Base-by-base conservation (phyloP, 331 rosid genomes). In the Pyrus hybrid region DNA sequence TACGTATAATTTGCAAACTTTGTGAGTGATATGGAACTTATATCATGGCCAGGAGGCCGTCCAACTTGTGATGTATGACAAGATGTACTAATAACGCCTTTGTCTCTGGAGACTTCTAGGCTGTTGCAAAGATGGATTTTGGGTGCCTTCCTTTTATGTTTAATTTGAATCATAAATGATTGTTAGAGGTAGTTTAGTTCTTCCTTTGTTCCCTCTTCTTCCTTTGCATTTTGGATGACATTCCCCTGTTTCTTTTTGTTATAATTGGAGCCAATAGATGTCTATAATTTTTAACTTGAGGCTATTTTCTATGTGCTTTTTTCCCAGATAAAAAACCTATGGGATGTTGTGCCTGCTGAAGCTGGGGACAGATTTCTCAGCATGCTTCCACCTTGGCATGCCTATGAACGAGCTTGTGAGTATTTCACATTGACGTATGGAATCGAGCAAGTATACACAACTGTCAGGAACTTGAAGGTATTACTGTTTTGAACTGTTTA, bases 351-450 rank as follows among this genome's bases (percentile, higher is more conserved):
- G 56, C 99, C 97, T 73, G 90, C 92, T 79, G 80, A 79, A 85
- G 74, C 45, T 69, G 97, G 97, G 75, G 97, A 94, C 87, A 90
- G 88, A 86, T 87, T 92, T 84, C 83, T 94, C 83, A 92, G 92
- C 81, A 87, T 94, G 92, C 86, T 94, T 83, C 97, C 99, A 73
- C 85, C 99, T 57, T 94, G 99, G 99, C 99, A 94, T 80, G 97
- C 97, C 13, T 94, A 94, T 64, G 99, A 94, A 83, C 88, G 99
- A 74, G 96, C 97, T 77, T 63, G 78, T 58, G 99, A 90, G 86
- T 94, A 94, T 90, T 94, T 94, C 79, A 86, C 80, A 64, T 90
- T 94, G 76, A 84, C 97, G 4, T 20, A 33, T 13, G 99, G 99
- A 75, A 63, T 64, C 68, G 97, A 90, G 87, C 97, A 94, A 80